Conservation (phyloP, 1,139 yeast species). For the Magnusiomyces ingens region DNA sequence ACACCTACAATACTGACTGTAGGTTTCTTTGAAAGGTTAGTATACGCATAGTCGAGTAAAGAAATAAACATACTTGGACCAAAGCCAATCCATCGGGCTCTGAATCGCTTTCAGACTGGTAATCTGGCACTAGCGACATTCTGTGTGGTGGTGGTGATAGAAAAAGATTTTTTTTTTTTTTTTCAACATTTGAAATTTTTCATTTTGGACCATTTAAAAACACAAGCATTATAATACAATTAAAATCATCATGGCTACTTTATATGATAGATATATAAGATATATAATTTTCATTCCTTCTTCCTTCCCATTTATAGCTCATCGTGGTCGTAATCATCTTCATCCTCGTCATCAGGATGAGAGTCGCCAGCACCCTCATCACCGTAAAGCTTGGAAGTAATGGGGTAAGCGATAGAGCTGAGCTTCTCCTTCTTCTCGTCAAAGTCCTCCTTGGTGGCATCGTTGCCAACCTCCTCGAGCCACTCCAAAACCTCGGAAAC, state of each 20-base stretch:
- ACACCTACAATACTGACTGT: too few species aligned
- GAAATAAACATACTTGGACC: too few species aligned
- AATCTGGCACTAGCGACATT: slow-evolving; percentile 10
- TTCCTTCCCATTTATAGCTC: slow-evolving; percentile 12
- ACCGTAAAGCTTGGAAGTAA: slow-evolving; percentile 84
- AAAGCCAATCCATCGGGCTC: slow-evolving; percentile 1
- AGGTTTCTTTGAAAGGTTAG: background rate
- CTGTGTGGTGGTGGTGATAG: background rate
- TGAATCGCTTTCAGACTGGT: slow-evolving; percentile 4
- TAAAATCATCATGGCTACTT: background rate
- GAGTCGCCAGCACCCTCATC: slow-evolving; percentile 42
- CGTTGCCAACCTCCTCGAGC: slow-evolving; percentile 79
- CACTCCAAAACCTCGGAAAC: slow-evolving; percentile 82
- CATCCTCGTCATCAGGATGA: slow-evolving; percentile 51
- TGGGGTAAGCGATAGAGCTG: slow-evolving; percentile 81
- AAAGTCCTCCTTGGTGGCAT: slow-evolving; percentile 86
- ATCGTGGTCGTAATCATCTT: slow-evolving; percentile 42
- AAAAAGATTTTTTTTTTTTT: slow-evolving; percentile 1
- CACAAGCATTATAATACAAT: background rate
- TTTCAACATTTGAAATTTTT: background rate
- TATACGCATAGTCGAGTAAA: too few species aligned
- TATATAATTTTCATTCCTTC: background rate
- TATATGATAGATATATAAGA: background rate
- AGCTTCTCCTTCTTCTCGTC: slow-evolving; percentile 90
- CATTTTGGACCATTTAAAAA: background rate